Percentiles rank a stretch among this genome's conserved stretches.
These are phyloP conservation scores for Venturiaceae sp. DNA, from an alignment of 2,329 filamentous ascomycete genomes.

Conservation along the genomic window DNA sequence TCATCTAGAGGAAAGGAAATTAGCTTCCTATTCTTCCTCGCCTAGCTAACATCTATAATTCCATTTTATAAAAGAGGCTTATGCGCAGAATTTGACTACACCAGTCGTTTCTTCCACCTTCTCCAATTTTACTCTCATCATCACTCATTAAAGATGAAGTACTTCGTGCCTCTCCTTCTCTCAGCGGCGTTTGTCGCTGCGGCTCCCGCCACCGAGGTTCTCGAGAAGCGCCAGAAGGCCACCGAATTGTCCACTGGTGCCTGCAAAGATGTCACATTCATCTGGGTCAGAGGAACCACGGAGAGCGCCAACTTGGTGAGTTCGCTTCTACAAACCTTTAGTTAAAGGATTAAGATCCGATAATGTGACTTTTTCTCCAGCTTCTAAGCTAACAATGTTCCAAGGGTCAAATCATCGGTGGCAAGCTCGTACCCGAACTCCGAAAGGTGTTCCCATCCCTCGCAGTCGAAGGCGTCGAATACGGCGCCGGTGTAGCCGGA, in stretches of 20 bases:
- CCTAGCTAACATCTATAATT: not conserved
- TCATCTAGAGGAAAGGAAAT: not conserved
- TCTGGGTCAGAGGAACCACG: constrained; percentile 30
- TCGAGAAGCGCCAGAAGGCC: constrained; percentile 8
- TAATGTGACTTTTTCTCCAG: not conserved
- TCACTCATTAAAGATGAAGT: not conserved
- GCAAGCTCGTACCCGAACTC: not conserved
- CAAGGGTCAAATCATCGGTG: constrained; percentile 12
- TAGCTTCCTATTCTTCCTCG: not conserved
- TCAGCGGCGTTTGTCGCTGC: not conserved
- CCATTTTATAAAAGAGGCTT: not conserved
- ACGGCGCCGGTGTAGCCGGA: constrained; percentile 22
- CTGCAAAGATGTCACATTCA: constrained; percentile 28
- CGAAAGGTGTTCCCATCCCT: constrained; percentile 9
- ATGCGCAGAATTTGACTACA: not conserved
- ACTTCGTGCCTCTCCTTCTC: not conserved
- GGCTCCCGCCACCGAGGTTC: not conserved
- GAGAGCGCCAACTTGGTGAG: constrained; percentile 31
- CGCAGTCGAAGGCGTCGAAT: constrained; percentile 26
- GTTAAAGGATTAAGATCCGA: too few relatives aligned
- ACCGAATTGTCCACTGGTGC: constrained; percentile 26
- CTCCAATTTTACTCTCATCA: not conserved
- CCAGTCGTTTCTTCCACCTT: not conserved
- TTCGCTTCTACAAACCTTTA: constrained; percentile 3
- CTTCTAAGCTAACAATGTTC: not conserved